These are phyloP conservation scores for Salix suchowensis DNA, from an alignment of 345 rosid genomes.

Conservation along the genomic window DNA sequence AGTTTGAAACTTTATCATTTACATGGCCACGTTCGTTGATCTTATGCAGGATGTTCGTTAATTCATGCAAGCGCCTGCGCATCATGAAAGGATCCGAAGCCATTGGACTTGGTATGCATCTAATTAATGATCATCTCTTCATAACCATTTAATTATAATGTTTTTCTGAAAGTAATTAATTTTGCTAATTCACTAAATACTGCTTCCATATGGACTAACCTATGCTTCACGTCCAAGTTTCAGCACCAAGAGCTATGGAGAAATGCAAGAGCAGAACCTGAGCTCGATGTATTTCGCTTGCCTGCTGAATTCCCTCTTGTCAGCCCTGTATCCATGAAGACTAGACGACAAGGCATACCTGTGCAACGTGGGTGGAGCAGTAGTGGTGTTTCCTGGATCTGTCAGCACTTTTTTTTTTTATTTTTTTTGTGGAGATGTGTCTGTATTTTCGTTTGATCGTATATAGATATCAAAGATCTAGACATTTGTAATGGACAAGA, in stretches of 20 bases:
- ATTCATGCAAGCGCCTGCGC: slow-evolving; percentile 96
- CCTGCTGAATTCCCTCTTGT: not conserved
- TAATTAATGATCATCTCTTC: not conserved
- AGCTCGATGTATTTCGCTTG: not conserved
- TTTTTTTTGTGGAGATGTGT: slow-evolving; percentile 14
- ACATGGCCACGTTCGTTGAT: not conserved
- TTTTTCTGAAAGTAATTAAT: not conserved
- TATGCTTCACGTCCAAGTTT: not conserved
- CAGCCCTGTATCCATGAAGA: slow-evolving; percentile 7
- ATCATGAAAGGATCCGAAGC: slow-evolving; percentile 97
- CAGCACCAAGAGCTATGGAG: slow-evolving; percentile 63
- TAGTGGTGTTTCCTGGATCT: not conserved
- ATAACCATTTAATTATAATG: not conserved
- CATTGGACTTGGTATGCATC: slow-evolving; percentile 70
- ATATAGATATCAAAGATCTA: slow-evolving; percentile 38
- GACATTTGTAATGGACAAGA: slow-evolving; percentile 47
- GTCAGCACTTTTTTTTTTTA: not conserved
- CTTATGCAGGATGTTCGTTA: slow-evolving; percentile 75
- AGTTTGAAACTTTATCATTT: not conserved
- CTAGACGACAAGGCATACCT: slow-evolving; percentile 5
- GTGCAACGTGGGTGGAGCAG: not conserved
- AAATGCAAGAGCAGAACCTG: slow-evolving; percentile 58
- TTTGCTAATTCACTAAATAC: not conserved
- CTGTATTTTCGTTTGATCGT: slow-evolving; percentile 34
- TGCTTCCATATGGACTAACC: not conserved